Evolutionary conservation across 805 yeast species (phyloP), one percentile per base, ranked within the genome.

Genomic region (Candida wancherniae): DNA sequence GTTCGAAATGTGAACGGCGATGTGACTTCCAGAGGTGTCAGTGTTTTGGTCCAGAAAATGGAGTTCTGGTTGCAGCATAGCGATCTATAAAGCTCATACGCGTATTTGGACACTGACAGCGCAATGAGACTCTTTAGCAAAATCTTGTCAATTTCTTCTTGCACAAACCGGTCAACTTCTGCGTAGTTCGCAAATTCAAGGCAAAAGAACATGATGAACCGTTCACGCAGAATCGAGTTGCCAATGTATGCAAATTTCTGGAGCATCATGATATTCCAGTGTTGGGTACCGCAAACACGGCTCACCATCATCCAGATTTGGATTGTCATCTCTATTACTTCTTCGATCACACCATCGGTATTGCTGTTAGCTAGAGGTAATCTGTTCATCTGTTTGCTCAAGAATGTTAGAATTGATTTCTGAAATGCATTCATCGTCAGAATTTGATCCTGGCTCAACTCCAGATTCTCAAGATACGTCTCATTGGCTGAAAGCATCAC

Each of bases 231-330:
- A 15, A 47, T 44, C 0, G 48, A 32, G 33, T 63, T 63, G 3
- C 71, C 71, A 28, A 60, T 43, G 33, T 62, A 65, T 1, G 68
- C 64, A 39, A 45, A 65, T 19, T 50, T 53, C 31, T 63, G 71
- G 15, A 61, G 47, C 17, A 58, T 45, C 25, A 65, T 37, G 25
- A 47, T 47, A 28, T 58, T 59, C 71, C 71, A 65, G 35, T 37
- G 40, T 44, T 60, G 14, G 36, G 42, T 24, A 33, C 40, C 13
- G 36, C 42, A 10, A 42, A 37, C 5, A 47, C 26, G 23, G 34
- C 40, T n/a, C 46, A 35, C 15, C 32, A 42, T 28, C 7, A 58
- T 39, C 70, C 70, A 65, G 1, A 54, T 34, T 11, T 45, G 41
- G n/a, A 63, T 45, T 15, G 46, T 33, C 11, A 40, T 29, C 32